These are phyloP conservation scores for Neopestalotiopsis sp. DNA, from an alignment of 2,329 filamentous ascomycete genomes.

Conservation along the genomic window DNA sequence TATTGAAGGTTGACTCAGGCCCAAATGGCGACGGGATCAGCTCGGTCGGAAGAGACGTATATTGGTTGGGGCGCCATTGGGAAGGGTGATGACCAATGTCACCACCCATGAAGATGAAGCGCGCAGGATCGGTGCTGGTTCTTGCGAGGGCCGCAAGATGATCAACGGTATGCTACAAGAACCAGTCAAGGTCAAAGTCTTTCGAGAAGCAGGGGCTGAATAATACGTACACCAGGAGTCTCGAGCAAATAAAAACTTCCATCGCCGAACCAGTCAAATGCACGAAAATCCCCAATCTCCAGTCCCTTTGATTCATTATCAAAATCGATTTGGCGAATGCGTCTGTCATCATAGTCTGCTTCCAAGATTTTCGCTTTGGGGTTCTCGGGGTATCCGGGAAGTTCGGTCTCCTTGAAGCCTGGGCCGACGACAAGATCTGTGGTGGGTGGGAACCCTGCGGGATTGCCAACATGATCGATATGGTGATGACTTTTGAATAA, in stretches of 20 bases:
- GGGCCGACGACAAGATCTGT: slow-evolving; percentile 47
- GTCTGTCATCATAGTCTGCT: slow-evolving; percentile 29
- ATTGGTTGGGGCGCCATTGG: slow-evolving; percentile 40
- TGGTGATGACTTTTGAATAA: slow-evolving; percentile 34
- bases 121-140: slow-evolving; percentile 28
- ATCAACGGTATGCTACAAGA: background rate
- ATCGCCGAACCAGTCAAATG: slow-evolving; percentile 41
- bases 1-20: background rate
- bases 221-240: slow-evolving; percentile 37
- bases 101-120: slow-evolving; percentile 47
- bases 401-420: slow-evolving; percentile 32
- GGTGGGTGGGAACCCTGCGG: slow-evolving; percentile 46
- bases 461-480: slow-evolving; percentile 55
- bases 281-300: slow-evolving; percentile 31
- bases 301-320: slow-evolving; percentile 20
- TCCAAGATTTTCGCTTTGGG: slow-evolving; percentile 25
- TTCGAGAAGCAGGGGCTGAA: slow-evolving; percentile 43
- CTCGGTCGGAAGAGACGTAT: slow-evolving; percentile 37
- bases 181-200: slow-evolving; percentile 23
- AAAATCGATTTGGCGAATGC: slow-evolving; percentile 32
- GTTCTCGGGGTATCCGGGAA: slow-evolving; percentile 29
- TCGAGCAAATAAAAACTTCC: slow-evolving; percentile 42
- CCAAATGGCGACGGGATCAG: background rate
- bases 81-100: slow-evolving; percentile 48
- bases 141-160: slow-evolving; percentile 30